These are phyloP conservation scores for Albizia julibrissin DNA, from an alignment of 306 rosid genomes.

Conservation along the genomic window DNA sequence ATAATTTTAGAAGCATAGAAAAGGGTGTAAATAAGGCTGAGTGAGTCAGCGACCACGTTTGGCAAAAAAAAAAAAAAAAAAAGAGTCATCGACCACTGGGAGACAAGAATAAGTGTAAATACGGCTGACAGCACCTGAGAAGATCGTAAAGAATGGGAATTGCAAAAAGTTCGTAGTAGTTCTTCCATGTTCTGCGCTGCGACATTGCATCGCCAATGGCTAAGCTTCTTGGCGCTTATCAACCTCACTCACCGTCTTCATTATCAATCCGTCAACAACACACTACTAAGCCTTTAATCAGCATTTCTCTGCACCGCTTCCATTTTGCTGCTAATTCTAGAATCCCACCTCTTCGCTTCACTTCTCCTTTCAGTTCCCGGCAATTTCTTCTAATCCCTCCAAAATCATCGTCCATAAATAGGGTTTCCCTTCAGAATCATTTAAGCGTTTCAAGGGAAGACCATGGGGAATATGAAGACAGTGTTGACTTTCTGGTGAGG, in stretches of 20 bases:
- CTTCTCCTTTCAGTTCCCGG: conserved; percentile 14
- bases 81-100: too few species aligned
- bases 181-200: not conserved
- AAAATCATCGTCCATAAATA: conserved; percentile 67
- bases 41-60: too few species aligned
- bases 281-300: conserved; percentile 10
- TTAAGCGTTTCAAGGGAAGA: conserved; percentile 32
- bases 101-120: too few species aligned
- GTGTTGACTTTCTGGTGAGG: conserved; percentile 36
- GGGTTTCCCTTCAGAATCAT: conserved; percentile 47
- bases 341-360: conserved; percentile 25
- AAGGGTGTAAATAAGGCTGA: too few species aligned
- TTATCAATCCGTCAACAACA: conserved; percentile 28
- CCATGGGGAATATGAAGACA: conserved; percentile 11
- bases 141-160: too few species aligned
- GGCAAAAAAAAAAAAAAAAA: too few species aligned
- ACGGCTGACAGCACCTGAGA: too few species aligned
- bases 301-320: conserved; percentile 13
- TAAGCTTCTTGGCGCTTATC: conserved; percentile 43
- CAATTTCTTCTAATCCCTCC: conserved; percentile 30
- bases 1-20: too few species aligned
- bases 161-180: not conserved
- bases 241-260: conserved; percentile 34
- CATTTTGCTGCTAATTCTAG: conserved; percentile 23
- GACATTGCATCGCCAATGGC: conserved; percentile 47